These are phyloP conservation scores for Bothriochloa decipiens DNA, from an alignment of 176 grass and related monocot species.

Conservation along the genomic window DNA sequence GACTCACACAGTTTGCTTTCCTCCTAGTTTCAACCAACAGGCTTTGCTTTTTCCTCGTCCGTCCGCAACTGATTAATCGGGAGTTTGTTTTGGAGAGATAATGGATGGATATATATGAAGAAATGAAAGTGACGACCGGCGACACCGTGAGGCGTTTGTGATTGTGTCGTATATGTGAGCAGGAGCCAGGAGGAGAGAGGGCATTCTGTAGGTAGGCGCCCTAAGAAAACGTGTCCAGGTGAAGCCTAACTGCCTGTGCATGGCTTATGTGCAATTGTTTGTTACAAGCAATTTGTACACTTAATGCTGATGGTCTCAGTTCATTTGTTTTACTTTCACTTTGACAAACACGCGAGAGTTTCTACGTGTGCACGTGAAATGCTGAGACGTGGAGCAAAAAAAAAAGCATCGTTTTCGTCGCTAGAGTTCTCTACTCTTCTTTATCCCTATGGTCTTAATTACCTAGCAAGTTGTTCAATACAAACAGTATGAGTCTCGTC, in stretches of 20 bases:
- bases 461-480: too few relatives aligned
- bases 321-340: too few relatives aligned
- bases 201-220: neutral
- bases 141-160: conserved; percentile 44
- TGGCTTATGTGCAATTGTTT: too few relatives aligned
- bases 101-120: conserved; percentile 26
- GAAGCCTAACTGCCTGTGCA: neutral
- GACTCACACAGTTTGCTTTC: neutral
- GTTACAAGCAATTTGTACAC: too few relatives aligned
- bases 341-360: too few relatives aligned
- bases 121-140: conserved; percentile 21
- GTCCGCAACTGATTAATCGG: conserved; percentile 19
- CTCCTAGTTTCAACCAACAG: conserved; percentile 3
- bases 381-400: too few relatives aligned
- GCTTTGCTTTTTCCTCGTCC: neutral
- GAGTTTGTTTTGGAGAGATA: conserved; percentile 46
- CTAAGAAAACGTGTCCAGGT: neutral
- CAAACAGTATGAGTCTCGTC: too few relatives aligned
- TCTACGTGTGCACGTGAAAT: too few relatives aligned
- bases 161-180: conserved; percentile 41
- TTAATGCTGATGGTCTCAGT: too few relatives aligned
- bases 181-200: neutral
- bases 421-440: neutral
- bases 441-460: too few relatives aligned
- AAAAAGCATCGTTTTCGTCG: too few relatives aligned